Base-by-base conservation (phyloP, 805 yeast genomes). In the Ogataea trehaloabstinens region DNA sequence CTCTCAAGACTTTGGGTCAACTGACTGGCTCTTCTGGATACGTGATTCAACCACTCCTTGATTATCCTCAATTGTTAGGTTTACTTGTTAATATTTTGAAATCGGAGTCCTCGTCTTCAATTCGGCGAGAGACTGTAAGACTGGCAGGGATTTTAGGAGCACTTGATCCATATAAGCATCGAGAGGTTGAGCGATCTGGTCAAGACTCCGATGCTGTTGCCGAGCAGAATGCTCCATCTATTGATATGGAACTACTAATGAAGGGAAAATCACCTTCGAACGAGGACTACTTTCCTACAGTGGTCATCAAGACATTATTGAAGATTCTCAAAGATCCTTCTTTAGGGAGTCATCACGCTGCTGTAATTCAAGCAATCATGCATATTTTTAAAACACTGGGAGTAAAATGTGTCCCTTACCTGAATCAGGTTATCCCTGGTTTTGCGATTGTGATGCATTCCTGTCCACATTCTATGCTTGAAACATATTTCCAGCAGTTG, bases 231-330 rank as follows among this genome's bases (percentile, higher is more conserved):
- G 88, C 91, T 2, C 93, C 96, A 3, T 84, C 97, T 0, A 79
- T 89, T 5, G 99, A 93, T 53, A 85, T 91, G 48, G 87, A 91
- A 5, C 67, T 93, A 18, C 68, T 93, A 37, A 88, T 93, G 90
- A 86, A 86, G 53, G 96, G 96, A 4, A 85, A 87, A 74, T 84
- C 95, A 5, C 98, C 98, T 2, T 82, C 95, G 0, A 75, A 76
- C 49, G 98, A 90, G 40, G 97, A 91, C 51, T 93, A 90, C 52
- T 90, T 86, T 53, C 96, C 98, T 2, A 89, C 96, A 0, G 98
- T 93, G 18, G 98, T 91, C 1, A 86, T 93, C 31, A 80, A 80
- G 31, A 86, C 90, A 5, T 65, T 93, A 44, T 75, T 90, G 79
- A 86, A 82, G 44, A 83, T 93, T 15, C 64, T 93, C 30, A 82